These are phyloP conservation scores for Liquidambar formosana DNA, from an alignment of 164 flowering plant genomes.

Conservation along the genomic window DNA sequence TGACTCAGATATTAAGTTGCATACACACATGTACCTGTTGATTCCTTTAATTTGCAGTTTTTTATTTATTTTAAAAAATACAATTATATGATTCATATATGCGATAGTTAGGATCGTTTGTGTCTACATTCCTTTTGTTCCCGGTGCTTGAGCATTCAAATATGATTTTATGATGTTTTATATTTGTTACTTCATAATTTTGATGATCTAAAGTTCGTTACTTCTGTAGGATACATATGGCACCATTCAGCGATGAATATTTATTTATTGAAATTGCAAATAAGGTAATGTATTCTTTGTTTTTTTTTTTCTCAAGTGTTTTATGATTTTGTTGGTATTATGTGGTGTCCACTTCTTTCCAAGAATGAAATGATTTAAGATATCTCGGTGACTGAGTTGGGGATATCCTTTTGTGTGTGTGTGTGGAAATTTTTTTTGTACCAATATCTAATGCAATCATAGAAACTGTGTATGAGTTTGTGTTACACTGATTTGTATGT, in stretches of 20 bases:
- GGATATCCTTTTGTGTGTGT: neutral
- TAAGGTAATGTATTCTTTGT: constrained; percentile 84
- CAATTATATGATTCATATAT: neutral
- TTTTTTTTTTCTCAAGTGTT: neutral
- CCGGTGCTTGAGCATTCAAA: neutral
- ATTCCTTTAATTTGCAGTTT: too few relatives aligned
- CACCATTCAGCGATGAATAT: constrained; percentile 97
- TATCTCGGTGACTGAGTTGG: neutral
- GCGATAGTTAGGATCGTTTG: neutral
- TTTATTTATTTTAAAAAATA: too few relatives aligned
- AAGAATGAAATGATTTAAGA: neutral
- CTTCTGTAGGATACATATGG: constrained; percentile 87
- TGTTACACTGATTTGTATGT: neutral
- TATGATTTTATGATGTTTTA: neutral
- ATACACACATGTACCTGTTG: neutral
- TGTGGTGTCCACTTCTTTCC: neutral
- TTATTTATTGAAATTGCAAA: constrained; percentile 90
- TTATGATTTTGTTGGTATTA: neutral
- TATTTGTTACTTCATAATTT: neutral
- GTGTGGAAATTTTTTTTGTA: too few relatives aligned
- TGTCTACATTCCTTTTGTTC: neutral
- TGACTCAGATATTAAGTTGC: constrained; percentile 83
- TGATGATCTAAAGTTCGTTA: constrained; percentile 15
- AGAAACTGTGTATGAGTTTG: neutral
- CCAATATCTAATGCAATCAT: neutral